A percentile compares a stretch with the other conserved stretches of the same genome.
Conservation (phyloP, 169 alveolate genomes). For the Plasmodium knowlesi region DNA sequence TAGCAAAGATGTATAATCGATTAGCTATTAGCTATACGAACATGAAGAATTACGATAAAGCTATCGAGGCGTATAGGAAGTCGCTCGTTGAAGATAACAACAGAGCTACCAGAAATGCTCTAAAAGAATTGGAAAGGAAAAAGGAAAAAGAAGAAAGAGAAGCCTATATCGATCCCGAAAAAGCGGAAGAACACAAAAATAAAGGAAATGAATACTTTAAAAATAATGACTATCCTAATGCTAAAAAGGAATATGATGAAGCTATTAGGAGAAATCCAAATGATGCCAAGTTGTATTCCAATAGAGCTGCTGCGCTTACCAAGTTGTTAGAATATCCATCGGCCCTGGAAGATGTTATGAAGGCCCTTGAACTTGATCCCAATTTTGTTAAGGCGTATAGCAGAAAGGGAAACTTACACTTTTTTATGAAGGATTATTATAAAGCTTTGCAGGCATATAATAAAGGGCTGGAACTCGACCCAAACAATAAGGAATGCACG, state of each 20-base stretch:
- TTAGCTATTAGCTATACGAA: conserved; percentile 90
- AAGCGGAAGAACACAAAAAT: conserved; percentile 94
- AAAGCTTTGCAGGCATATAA: conserved; percentile 96
- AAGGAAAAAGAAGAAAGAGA: conserved; percentile 93
- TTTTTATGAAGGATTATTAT: conserved; percentile 96
- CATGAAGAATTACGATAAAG: conserved; percentile 90
- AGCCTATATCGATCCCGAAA: conserved; percentile 95
- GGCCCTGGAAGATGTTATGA: conserved; percentile 88
- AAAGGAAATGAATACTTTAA: conserved; percentile 94
- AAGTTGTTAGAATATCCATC: conserved; percentile 96
- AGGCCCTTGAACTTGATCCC: conserved; percentile 96
- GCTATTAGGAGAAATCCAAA: conserved; percentile 97
- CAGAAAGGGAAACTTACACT: conserved; percentile 96
- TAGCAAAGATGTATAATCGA: conserved; percentile 91
- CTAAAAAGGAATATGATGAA: conserved; percentile 97
- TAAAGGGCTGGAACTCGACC: conserved; percentile 95
- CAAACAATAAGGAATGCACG: conserved; percentile 90
- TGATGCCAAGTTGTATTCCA: conserved; percentile 95
- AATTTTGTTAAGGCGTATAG: conserved; percentile 96
- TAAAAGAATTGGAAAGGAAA: conserved; percentile 93
- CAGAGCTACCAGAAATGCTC: conserved; percentile 92
- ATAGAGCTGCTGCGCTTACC: conserved; percentile 97
- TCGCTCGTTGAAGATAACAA: conserved; percentile 95
- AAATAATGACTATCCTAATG: conserved; percentile 95
- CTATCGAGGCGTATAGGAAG: conserved; percentile 92